These are phyloP conservation scores for Tuber microsphaerosporum DNA, from an alignment of 495 filamentous ascomycete genomes.

Conservation along the genomic window DNA sequence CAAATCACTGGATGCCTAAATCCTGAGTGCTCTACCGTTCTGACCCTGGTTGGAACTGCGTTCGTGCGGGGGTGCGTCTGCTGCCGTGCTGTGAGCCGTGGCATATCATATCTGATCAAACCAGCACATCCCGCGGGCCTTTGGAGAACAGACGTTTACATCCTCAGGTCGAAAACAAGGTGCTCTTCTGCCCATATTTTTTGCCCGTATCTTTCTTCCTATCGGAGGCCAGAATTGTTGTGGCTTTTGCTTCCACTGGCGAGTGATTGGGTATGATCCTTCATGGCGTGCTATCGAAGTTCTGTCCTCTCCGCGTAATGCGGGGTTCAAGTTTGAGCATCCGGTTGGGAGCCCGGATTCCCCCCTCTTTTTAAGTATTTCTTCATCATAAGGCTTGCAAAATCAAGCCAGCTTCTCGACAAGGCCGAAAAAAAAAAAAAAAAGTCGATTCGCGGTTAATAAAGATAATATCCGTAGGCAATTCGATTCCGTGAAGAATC, in stretches of 20 bases:
- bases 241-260: background rate
- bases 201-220: background rate
- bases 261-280: background rate
- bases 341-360: background rate
- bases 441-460: background rate
- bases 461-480: background rate
- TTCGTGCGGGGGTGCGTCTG: background rate
- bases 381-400: background rate
- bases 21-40: background rate
- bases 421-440: background rate
- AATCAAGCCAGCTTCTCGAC: background rate
- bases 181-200: background rate
- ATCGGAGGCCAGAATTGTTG: background rate
- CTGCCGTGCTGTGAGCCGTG: background rate
- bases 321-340: background rate
- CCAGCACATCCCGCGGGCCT: background rate
- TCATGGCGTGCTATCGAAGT: background rate
- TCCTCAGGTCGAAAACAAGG: background rate
- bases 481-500: background rate
- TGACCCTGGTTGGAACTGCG: background rate
- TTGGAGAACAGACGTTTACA: background rate
- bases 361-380: background rate
- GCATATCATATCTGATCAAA: background rate
- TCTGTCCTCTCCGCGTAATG: background rate
- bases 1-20: background rate